A percentile compares a stretch with the other conserved stretches of the same genome.
Conservation (phyloP, 106 monocot species). For the Alisma plantagoaquatica region DNA sequence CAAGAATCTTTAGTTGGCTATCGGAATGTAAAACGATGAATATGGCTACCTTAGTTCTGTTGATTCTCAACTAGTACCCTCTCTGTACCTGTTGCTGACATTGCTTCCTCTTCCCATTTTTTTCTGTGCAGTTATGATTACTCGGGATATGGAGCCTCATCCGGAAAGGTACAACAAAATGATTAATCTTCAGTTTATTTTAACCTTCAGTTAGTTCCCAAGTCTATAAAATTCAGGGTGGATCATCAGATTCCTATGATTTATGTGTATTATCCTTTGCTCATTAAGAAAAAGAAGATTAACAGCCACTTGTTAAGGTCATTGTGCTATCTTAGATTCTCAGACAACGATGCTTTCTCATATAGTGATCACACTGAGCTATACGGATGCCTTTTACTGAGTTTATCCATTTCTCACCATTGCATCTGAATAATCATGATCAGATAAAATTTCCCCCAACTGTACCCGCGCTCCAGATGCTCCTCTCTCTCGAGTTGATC, state of each 20-base stretch:
- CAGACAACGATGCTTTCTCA: not conserved
- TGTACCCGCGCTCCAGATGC: no score
- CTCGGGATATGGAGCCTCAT: conserved; percentile 85
- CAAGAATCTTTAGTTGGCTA: not conserved
- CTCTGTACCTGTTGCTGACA: not conserved
- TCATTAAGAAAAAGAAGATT: no score
- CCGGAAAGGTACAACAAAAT: conserved; percentile 73
- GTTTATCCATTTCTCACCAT: not conserved
- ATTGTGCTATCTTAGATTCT: not conserved
- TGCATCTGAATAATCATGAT: not conserved
- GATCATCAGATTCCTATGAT: not conserved
- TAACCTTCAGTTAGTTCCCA: not conserved
- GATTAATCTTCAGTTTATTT: not conserved
- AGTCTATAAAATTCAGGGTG: not conserved
- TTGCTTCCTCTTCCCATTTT: not conserved
- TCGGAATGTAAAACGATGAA: not conserved
- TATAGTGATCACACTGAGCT: not conserved
- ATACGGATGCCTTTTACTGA: not conserved
- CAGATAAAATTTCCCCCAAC: no score
- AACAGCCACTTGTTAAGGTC: not conserved
- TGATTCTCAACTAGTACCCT: not conserved
- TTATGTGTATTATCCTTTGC: no score
- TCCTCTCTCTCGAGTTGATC: no score
- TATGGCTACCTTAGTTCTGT: not conserved
- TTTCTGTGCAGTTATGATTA: conserved; percentile 73